Percentiles rank a stretch among this genome's conserved stretches.
Evolutionary conservation across 2,329 filamentous ascomycete genomes (phyloP).

Genomic region (Nemania abortiva): DNA sequence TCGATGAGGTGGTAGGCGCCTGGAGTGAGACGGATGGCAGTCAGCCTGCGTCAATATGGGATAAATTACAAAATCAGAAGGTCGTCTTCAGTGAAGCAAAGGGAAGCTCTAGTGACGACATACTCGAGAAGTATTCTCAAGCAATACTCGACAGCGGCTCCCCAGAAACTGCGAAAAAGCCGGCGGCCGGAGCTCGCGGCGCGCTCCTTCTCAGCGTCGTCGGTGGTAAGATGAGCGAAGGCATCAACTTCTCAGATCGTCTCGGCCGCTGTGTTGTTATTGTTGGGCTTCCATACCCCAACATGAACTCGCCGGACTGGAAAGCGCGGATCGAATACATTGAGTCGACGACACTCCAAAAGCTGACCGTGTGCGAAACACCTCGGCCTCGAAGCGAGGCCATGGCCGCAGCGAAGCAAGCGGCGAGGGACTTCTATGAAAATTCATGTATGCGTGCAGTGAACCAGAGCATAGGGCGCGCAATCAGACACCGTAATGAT

Average conservation of each 20-base stretch:
- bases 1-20: constrained; percentile 75
- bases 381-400: constrained; percentile 49
- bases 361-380: constrained; percentile 50
- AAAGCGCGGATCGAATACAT: constrained; percentile 91
- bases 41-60: constrained; percentile 64
- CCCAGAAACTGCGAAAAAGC: neutral
- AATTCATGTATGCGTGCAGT: constrained; percentile 97
- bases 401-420: constrained; percentile 60
- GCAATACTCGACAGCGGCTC: constrained; percentile 69
- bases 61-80: constrained; percentile 69
- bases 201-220: constrained; percentile 90
- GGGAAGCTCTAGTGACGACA: constrained; percentile 71
- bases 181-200: constrained; percentile 58
- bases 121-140: constrained; percentile 78
- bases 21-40: constrained; percentile 65
- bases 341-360: constrained; percentile 67
- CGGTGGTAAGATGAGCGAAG: constrained; percentile 94
- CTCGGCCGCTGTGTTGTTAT: constrained; percentile 91
- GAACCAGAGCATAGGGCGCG: constrained; percentile 94
- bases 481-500: constrained; percentile 87
- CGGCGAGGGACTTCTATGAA: constrained; percentile 86
- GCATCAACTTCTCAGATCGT: constrained; percentile 96
- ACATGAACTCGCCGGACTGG: constrained; percentile 90
- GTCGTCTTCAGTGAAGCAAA: constrained; percentile 71
- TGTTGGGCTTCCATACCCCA: constrained; percentile 93